Conservation (phyloP, 2,329 filamentous ascomycete species). For the Penicillium psychrosexuale region DNA sequence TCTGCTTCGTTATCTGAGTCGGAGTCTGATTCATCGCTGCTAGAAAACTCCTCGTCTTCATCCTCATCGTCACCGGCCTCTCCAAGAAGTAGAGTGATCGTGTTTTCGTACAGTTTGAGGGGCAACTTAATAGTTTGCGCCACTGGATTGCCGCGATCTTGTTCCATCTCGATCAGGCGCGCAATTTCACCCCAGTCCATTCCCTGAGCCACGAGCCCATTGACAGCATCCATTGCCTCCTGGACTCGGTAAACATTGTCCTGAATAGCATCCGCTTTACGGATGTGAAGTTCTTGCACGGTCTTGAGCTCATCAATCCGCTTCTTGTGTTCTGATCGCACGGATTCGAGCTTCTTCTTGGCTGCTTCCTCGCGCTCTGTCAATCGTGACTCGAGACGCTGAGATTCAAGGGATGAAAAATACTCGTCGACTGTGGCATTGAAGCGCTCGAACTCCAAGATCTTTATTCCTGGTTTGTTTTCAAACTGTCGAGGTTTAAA, state of each 20-base stretch:
- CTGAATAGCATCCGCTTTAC: constrained; percentile 86
- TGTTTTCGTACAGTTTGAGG: constrained; percentile 85
- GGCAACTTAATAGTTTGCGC: constrained; percentile 83
- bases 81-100: constrained; percentile 72
- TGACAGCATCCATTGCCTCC: constrained; percentile 88
- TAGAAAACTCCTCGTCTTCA: constrained; percentile 61
- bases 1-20: constrained; percentile 36
- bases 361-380: constrained; percentile 78
- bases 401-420: constrained; percentile 92
- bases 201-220: constrained; percentile 83
- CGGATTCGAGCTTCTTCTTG: constrained; percentile 79
- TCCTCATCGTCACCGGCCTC: constrained; percentile 66
- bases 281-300: constrained; percentile 75
- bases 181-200: constrained; percentile 98
- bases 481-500: constrained; percentile 81
- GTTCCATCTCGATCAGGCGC: constrained; percentile 82
- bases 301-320: constrained; percentile 80
- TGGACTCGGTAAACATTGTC: constrained; percentile 88
- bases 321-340: constrained; percentile 76
- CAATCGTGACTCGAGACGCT: constrained; percentile 80
- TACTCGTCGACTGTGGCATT: constrained; percentile 95
- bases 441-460: constrained; percentile 78
- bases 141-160: constrained; percentile 75
- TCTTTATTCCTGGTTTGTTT: constrained; percentile 60
- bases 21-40: constrained; percentile 60